These are phyloP conservation scores for Paralagenidium karlingii DNA, from an alignment of 352 stramenopile genomes.

Conservation along the genomic window DNA sequence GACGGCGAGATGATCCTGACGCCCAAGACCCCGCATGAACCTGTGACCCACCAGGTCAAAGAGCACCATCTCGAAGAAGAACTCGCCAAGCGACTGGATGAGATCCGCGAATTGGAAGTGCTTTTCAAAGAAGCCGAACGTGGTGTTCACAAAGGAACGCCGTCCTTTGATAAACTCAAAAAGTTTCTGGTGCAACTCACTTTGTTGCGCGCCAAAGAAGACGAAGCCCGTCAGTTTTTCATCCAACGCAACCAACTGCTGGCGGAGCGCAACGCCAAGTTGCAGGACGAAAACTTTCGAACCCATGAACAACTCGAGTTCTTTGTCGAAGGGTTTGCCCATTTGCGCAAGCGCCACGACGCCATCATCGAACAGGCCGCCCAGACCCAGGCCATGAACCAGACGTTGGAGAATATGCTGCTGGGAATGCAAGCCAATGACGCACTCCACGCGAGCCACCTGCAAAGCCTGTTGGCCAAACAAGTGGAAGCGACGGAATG, in stretches of 20 bases:
- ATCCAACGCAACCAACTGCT: conserved; percentile 34
- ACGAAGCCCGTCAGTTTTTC: conserved; percentile 35
- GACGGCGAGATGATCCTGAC: background rate
- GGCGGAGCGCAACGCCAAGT: conserved; percentile 29
- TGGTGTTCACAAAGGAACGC: conserved; percentile 29
- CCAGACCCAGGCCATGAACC: conserved; percentile 42
- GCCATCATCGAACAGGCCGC: conserved; percentile 35
- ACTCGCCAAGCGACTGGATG: conserved; percentile 18
- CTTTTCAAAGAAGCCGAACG: conserved; percentile 55
- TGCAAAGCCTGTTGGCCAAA: conserved; percentile 25
- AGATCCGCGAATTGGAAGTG: conserved; percentile 30
- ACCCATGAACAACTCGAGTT: conserved; percentile 57
- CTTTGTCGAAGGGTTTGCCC: conserved; percentile 65
- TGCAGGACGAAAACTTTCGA: conserved; percentile 47
- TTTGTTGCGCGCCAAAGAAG: conserved; percentile 37
- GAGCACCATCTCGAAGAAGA: conserved; percentile 50
- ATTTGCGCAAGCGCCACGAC: conserved; percentile 50
- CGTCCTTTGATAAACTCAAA: conserved; percentile 71
- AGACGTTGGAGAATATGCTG: conserved; percentile 40
- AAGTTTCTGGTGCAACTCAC: conserved; percentile 49
- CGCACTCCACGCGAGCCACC: conserved; percentile 42
- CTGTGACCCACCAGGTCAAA: conserved; percentile 13
- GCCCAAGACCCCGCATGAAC: conserved; percentile 6
- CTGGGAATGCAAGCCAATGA: conserved; percentile 37
- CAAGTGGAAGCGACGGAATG: conserved; percentile 22